A percentile compares a stretch with the other conserved stretches of the same genome.
phyloP scores from a whole-genome alignment of 768 basidiomycete genomes.

The Boletus rubescentipes region DNA sequence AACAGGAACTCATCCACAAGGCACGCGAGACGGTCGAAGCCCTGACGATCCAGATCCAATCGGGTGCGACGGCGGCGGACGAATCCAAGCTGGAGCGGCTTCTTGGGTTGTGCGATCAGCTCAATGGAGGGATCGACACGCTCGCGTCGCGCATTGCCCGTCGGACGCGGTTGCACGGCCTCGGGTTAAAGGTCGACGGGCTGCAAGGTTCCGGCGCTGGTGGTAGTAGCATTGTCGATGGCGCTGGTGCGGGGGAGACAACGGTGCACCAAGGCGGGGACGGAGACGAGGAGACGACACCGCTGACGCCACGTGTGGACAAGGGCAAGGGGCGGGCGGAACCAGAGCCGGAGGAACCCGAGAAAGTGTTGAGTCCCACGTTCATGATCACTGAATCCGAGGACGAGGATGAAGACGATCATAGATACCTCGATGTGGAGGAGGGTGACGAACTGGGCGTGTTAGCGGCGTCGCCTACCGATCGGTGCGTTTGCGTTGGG shows the following conservation, averaged over 20 bases:
- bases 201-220: constrained; percentile 29
- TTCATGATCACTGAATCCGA: constrained; percentile 53
- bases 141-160: constrained; percentile 41
- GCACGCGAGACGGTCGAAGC: constrained; percentile 53
- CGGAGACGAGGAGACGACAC: constrained; percentile 30
- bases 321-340: constrained; percentile 78
- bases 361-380: constrained; percentile 73
- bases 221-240: constrained; percentile 26
- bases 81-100: constrained; percentile 64
- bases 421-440: constrained; percentile 34
- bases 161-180: constrained; percentile 42
- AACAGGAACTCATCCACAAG: constrained; percentile 44
- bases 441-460: constrained; percentile 32
- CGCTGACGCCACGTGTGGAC: constrained; percentile 64
- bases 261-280: constrained; percentile 11
- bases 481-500: constrained; percentile 58
- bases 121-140: constrained; percentile 56
- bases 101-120: constrained; percentile 67
- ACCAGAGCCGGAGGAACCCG: constrained; percentile 63
- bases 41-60: constrained; percentile 53
- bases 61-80: constrained; percentile 43
- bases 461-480: constrained; percentile 35
- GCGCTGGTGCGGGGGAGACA: constrained; percentile 1
- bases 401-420: constrained; percentile 46
- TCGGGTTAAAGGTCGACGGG: constrained; percentile 42